Conservation (phyloP, 2,329 filamentous ascomycete species). For the Phoma sp. region DNA sequence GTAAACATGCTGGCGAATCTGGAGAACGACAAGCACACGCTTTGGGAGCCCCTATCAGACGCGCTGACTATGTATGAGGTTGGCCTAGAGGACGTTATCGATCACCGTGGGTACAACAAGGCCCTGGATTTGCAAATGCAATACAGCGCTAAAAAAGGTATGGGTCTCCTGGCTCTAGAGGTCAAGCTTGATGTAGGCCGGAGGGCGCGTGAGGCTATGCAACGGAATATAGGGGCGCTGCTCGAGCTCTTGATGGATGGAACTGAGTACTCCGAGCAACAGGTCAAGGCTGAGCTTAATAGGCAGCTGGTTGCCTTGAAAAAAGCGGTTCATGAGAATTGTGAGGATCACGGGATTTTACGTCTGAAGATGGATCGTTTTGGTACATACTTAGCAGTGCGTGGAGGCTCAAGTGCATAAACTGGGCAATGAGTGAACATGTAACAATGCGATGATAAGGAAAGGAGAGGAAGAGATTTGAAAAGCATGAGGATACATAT, state of each 20-base stretch:
- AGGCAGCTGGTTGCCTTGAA: not conserved
- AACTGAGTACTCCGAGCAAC: not conserved
- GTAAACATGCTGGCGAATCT: not conserved
- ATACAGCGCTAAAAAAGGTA: not conserved
- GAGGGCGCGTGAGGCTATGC: not conserved
- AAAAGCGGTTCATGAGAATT: not conserved
- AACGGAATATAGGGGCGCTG: not conserved
- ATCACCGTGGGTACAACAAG: not conserved
- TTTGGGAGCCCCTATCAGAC: constrained; percentile 1
- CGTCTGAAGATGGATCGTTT: not conserved
- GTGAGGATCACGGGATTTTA: not conserved
- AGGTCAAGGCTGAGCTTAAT: not conserved
- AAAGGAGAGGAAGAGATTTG: not conserved
- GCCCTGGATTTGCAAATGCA: not conserved
- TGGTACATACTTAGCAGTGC: not conserved
- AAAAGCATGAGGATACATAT: not conserved
- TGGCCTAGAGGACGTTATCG: not conserved
- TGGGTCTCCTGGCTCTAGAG: not conserved
- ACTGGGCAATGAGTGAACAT: not conserved
- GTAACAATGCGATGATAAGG: not conserved
- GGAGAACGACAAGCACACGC: not conserved
- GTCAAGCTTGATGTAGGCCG: not conserved
- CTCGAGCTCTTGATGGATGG: not conserved
- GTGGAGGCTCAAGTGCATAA: not conserved
- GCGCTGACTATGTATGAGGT: not conserved